Evolutionary conservation across 768 basidiomycete genomes (phyloP), one percentile per base, ranked within the genome.

Genomic region (Terana coerulea): DNA sequence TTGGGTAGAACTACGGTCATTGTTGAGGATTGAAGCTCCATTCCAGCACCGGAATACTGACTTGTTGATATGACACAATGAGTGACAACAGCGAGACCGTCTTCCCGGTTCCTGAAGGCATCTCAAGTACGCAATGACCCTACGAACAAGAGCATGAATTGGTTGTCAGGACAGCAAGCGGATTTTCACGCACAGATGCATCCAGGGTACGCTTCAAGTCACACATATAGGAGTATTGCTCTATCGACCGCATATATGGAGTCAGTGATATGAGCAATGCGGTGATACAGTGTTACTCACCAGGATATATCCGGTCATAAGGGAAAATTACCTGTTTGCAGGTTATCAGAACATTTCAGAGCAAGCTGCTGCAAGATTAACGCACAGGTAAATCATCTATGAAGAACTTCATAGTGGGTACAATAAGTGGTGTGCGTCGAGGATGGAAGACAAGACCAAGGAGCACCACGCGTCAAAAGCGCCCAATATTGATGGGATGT

Each of bases 211-310:
- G 77, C 70, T 99, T 99, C 57, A 99, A 78, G 71, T 99, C 97
- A 70, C 92, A 93, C 94, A 99, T 98, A 66, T 99, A 99, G 34
- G 91, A 85, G 84, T 95, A 98, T 84, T 98, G 97, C 65, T 98
- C 97, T 93, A 62, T 37, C 15, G 28, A 47, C 3, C 29, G 34
- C 33, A 47, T 61, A 29, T n/a, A 60, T 43, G 44, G 29, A 31
- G 21, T 36, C 17, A 34, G 28, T 22, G 29, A 21, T 21, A 37
- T 22, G 15, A 22, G 56, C n/a, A 41, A 9, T 5, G 33, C 25
- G 7, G n/a, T n/a, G n/a, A n/a, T n/a, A 43, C n/a, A 29, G 25
- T 29, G 24, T 10, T 19, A 64, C 78, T 55, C 57, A 90, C 94
- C 94, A 65, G 94, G 94, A 69, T 97, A 98, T 63, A 98, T 92